Conservation (phyloP, 2,329 filamentous ascomycete species). For the Passalora sequoiae region DNA sequence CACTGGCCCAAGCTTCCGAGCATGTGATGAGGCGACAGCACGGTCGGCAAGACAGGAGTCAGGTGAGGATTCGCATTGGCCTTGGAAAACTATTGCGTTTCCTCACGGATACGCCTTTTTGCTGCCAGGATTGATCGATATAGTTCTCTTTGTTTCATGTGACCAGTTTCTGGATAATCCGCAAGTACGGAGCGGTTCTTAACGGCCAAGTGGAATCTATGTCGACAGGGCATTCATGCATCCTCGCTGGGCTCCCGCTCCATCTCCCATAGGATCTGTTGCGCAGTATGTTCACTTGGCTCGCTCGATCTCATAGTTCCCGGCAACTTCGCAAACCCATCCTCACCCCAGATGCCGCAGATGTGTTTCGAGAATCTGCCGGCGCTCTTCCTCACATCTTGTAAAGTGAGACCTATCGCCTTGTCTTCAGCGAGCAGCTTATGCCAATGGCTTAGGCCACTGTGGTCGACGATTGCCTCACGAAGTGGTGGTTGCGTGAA, state of each 20-base stretch:
- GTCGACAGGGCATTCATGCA: no score
- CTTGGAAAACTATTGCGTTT: no score
- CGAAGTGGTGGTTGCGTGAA: not conserved
- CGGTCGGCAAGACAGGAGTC: no score
- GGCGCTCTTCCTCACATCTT: not conserved
- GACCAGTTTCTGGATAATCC: no score
- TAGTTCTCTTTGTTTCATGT: no score
- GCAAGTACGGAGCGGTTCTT: no score
- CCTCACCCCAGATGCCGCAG: not conserved
- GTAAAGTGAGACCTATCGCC: not conserved
- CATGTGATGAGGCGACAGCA: no score
- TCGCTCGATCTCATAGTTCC: not conserved
- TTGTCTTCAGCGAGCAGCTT: not conserved
- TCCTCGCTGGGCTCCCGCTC: not conserved
- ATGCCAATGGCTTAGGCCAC: not conserved
- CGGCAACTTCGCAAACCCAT: conserved; percentile 2
- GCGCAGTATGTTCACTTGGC: not conserved
- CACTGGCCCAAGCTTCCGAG: no score
- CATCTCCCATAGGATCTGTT: not conserved
- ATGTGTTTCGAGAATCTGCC: not conserved
- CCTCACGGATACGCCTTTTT: no score
- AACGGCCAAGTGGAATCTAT: no score
- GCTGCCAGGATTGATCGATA: no score
- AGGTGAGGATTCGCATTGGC: no score
- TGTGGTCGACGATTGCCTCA: not conserved